phyloP scores from a whole-genome alignment of 768 basidiomycete species.

The Lactarius sanguifluus region DNA sequence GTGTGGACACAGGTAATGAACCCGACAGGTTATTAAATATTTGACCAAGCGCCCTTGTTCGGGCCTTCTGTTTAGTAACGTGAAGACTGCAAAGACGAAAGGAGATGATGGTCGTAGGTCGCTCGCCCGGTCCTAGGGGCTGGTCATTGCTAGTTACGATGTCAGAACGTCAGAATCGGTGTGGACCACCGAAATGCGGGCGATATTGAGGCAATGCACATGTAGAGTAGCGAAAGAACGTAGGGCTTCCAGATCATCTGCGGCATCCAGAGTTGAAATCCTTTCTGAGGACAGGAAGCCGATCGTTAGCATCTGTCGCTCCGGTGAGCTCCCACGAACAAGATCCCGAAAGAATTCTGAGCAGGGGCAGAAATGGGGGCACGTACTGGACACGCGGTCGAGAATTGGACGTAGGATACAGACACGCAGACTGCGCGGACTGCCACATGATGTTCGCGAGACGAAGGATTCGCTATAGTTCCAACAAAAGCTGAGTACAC shows the following conservation, averaged over 20 bases:
- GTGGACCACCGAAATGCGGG: neutral
- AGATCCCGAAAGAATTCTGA: neutral
- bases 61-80: neutral
- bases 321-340: neutral
- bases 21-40: too few relatives aligned
- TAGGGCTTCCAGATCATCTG: constrained; percentile 18
- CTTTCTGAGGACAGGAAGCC: neutral
- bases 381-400: neutral
- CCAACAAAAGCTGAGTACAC: neutral
- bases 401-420: neutral
- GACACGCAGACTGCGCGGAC: constrained; percentile 6
- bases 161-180: neutral
- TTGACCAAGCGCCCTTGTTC: neutral
- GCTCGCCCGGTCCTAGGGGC: neutral
- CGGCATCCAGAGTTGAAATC: neutral
- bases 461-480: constrained; percentile 5
- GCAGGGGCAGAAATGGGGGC: neutral
- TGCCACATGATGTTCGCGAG: constrained; percentile 14
- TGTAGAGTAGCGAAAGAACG: constrained; percentile 16
- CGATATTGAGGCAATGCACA: neutral
- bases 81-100: neutral
- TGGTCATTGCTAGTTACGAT: neutral
- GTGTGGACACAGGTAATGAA: neutral
- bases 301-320: neutral
- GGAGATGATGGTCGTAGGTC: neutral